Evolutionary conservation across 257 asterid species (phyloP).

Genomic region (Galeopsis tetrahit): DNA sequence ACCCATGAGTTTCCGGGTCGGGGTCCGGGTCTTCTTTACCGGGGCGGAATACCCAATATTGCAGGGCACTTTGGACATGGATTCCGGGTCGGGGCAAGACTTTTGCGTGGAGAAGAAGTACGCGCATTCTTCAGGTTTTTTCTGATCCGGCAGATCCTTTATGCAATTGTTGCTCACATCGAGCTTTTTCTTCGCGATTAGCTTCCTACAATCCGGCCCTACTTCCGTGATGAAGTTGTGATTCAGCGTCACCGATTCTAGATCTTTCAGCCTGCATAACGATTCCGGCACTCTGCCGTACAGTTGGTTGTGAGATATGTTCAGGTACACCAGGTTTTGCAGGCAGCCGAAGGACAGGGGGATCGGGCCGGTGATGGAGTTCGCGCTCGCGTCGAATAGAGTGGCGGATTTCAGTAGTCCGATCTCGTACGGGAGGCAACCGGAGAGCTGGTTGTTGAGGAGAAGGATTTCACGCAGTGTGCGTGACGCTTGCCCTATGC

Average conservation of each 20-base stretch:
- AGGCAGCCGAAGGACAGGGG: constrained; percentile 70
- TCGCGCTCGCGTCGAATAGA: constrained; percentile 57
- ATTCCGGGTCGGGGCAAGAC: constrained; percentile 46
- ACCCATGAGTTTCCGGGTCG: constrained; percentile 34
- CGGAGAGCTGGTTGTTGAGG: constrained; percentile 51
- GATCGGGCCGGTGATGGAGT: constrained; percentile 64
- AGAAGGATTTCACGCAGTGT: constrained; percentile 49
- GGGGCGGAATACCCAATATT: neutral
- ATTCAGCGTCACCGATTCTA: constrained; percentile 40
- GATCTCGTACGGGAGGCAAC: constrained; percentile 70
- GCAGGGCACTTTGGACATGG: constrained; percentile 46
- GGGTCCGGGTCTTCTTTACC: constrained; percentile 19
- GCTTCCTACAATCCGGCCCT: constrained; percentile 62
- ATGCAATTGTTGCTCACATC: constrained; percentile 63
- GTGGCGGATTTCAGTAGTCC: constrained; percentile 46
- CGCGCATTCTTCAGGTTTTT: constrained; percentile 41
- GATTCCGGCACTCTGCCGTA: constrained; percentile 69
- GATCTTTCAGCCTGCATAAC: constrained; percentile 44
- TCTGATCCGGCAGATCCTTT: constrained; percentile 56
- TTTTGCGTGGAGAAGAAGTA: constrained; percentile 42
- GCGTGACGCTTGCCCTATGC: constrained; percentile 48
- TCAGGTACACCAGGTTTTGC: constrained; percentile 32
- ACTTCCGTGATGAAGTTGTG: constrained; percentile 62
- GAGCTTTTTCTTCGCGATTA: constrained; percentile 47
- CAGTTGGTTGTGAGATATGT: constrained; percentile 45